Conservation (phyloP, 495 filamentous ascomycete species). For the Neurospora africana region DNA sequence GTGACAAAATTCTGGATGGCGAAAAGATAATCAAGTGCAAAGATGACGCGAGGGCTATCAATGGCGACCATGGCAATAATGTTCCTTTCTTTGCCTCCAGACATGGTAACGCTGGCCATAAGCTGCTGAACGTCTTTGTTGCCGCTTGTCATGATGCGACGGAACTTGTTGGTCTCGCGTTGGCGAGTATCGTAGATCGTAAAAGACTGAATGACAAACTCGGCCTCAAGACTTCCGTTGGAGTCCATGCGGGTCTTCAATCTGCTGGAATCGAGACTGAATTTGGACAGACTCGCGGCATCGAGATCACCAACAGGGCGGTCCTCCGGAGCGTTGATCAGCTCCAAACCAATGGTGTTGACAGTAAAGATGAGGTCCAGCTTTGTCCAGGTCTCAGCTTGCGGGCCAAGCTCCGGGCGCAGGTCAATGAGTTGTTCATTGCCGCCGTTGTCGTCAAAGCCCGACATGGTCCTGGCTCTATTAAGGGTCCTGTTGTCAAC, state of each 20-base stretch:
- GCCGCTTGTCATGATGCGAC: slow-evolving; percentile 94
- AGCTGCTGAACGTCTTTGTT: slow-evolving; percentile 93
- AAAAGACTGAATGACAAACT: slow-evolving; percentile 87
- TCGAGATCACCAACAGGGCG: slow-evolving; percentile 69
- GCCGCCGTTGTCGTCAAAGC: slow-evolving; percentile 28
- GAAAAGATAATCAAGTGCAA: slow-evolving; percentile 90
- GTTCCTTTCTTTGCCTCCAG: slow-evolving; percentile 71
- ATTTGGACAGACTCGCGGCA: slow-evolving; percentile 76
- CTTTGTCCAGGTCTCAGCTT: slow-evolving; percentile 73
- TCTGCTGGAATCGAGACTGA: slow-evolving; percentile 83
- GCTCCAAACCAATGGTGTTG: slow-evolving; percentile 74
- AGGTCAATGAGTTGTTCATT: slow-evolving; percentile 42
- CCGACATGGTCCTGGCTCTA: slow-evolving; percentile 37
- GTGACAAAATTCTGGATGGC: slow-evolving; percentile 75
- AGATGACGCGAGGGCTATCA: slow-evolving; percentile 88
- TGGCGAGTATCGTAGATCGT: slow-evolving; percentile 85
- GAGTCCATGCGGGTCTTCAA: slow-evolving; percentile 92
- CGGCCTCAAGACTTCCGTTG: slow-evolving; percentile 84
- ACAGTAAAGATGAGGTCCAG: slow-evolving; percentile 89
- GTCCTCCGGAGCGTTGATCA: slow-evolving; percentile 66
- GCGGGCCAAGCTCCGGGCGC: slow-evolving; percentile 52
- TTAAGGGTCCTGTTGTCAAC: slow-evolving; percentile 36
- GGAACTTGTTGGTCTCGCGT: slow-evolving; percentile 84
- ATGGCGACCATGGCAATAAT: slow-evolving; percentile 88
- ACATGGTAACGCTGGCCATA: slow-evolving; percentile 93